Evolutionary conservation across 2,329 filamentous ascomycete genomes (phyloP), one percentile per base, ranked within the genome.

Genomic region (Chrysosporium queenslandicum): DNA sequence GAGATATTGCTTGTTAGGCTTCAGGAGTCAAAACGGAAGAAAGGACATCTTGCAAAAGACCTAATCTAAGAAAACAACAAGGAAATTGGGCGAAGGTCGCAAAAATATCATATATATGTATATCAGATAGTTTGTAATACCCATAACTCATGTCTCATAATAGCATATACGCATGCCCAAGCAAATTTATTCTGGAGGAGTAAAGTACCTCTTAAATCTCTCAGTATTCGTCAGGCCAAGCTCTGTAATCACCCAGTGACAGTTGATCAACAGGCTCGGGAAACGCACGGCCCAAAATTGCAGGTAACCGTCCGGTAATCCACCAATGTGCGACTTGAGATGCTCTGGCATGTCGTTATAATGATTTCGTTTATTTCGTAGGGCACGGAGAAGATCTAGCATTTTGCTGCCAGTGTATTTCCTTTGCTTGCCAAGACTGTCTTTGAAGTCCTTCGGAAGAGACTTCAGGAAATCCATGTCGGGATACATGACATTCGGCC

Each of bases 281-380:
- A 96, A 96, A 53, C 80, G 76, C 6, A 79, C 74, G 0, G 85
- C 86, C 87, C 89, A 96, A 63, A 94, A 95, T 9, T 75, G 76
- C 41, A 95, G 72, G 64, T 95, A 96, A 0, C 87, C 87, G 12
- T 88, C 83, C 0, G 88, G 85, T 54, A 91, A 65, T 7, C 82
- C 71, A 0, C 88, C 89, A 0, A 95, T 86, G 60, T 77, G 75
- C 46, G 74, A 74, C 69, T 84, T 91, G 57, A 95, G 78, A 46
- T 81, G 72, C 12, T 90, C 86, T 5, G 86, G 79, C 87, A 98
- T 91, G 66, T 98, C 92, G 63, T 95, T 90, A 66, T 96, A 98
- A 65, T 98, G 92, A 58, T 97, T 95, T 62, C 86, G 87, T 78
- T 98, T 98, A 71, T 98, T 98, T 21, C 92, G 78, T 52, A 98